These are phyloP conservation scores for Ogataea allantospora DNA, from an alignment of 805 yeast genomes.

Conservation along the genomic window DNA sequence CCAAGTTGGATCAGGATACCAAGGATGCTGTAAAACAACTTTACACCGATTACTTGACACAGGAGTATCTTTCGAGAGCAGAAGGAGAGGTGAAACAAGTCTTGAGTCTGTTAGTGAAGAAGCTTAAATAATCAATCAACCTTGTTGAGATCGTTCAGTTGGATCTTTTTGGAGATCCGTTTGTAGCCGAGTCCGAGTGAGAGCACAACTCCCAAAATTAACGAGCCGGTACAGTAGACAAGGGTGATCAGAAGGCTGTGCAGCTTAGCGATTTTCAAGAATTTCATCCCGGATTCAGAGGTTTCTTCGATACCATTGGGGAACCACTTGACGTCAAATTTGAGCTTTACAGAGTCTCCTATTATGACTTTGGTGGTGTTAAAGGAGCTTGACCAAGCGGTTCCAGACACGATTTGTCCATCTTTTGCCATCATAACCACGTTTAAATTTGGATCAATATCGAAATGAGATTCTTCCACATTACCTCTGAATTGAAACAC, in stretches of 20 bases:
- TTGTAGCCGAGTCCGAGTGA: constrained; percentile 25
- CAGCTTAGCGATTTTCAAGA: constrained; percentile 13
- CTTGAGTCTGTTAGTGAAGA: constrained; percentile 26
- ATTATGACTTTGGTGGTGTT: constrained; percentile 61
- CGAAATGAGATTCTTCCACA: constrained; percentile 65
- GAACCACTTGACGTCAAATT: constrained; percentile 59
- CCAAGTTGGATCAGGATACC: constrained; percentile 28
- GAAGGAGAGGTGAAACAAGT: constrained; percentile 24
- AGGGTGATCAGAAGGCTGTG: constrained; percentile 10
- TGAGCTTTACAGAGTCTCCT: constrained; percentile 59
- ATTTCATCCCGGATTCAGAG: constrained; percentile 9
- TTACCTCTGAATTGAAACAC: constrained; percentile 65
- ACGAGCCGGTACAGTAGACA: constrained; percentile 15
- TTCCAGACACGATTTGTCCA: constrained; percentile 47
- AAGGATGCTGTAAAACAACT: constrained; percentile 32
- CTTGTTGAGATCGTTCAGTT: constrained; percentile 23
- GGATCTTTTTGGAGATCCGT: constrained; percentile 25
- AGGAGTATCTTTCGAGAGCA: constrained; percentile 21
- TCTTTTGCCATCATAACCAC: constrained; percentile 41
- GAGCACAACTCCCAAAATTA: constrained; percentile 25
- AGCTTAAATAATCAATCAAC: constrained; percentile 27
- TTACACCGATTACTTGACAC: constrained; percentile 34
- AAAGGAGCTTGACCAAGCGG: constrained; percentile 61
- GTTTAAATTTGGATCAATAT: constrained; percentile 58
- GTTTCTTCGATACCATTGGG: constrained; percentile 6